Base-by-base conservation (phyloP, 108 stramenopile species). In the Fragilaria crotonensis region DNA sequence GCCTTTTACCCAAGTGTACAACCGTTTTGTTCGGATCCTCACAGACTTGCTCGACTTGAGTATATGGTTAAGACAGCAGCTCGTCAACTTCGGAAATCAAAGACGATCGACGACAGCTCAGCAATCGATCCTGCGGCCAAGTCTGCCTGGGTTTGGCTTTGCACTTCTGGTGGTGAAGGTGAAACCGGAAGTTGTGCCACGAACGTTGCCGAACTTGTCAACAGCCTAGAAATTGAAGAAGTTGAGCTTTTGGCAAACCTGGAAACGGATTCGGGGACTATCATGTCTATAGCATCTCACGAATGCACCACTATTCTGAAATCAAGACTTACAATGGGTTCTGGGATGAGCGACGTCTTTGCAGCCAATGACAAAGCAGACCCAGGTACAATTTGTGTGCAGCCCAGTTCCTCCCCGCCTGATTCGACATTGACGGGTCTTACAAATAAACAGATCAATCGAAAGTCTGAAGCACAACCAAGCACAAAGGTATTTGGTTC, bases 131-230 rank as follows among this genome's bases (percentile, higher is more conserved):
- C 60, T 9, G 61, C 81, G 18, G 52, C 52, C 0, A 5, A 54
- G 25, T 20, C 27, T 0, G 33, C 73, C 19, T 83, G 81, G 81
- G 36, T 69, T 0, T 83, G 75, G 76, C 45, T 83, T 28, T 83
- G 81, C 52, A 75, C 67, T 11, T 75, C 62, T 60, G 49, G 54
- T 25, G 68, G 59, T 25, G 44, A 9, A 2, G 17, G 52, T 5
- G 67, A 57, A 2, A n/a, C 48, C 14, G 73, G 57, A 50, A 54
- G 65, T 52, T 75, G 75, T 45, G 49, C 51, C 4, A 33, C 54
- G 5, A 72, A 54, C 50, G 65, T 83, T 3, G 23, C 48, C 19
- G 49, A 71, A n/a, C 66, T 83, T 26, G 31, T 73, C 19, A 28
- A 73, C 23, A n/a, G 32, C 11, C 57, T 83, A 4, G 26, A 70